These are phyloP conservation scores for Kalmusia sp. DNA, from an alignment of 2,329 filamentous ascomycete genomes.

Conservation along the genomic window DNA sequence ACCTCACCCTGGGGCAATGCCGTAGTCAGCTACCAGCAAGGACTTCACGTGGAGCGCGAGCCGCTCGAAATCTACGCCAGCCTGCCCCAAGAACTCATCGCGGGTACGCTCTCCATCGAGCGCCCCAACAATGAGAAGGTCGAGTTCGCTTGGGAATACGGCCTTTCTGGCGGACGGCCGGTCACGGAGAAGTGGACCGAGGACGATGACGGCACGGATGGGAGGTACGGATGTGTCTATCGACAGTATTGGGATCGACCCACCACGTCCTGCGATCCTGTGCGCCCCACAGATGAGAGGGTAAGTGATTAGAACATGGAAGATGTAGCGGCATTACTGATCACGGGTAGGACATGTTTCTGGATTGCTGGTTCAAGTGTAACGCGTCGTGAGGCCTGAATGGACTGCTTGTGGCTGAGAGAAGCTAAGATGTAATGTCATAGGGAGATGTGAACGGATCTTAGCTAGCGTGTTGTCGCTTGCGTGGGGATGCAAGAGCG, in stretches of 20 bases:
- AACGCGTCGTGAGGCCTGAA: neutral
- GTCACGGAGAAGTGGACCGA: slow-evolving; percentile 5
- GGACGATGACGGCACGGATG: neutral
- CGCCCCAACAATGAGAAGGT: slow-evolving; percentile 2
- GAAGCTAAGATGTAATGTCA: neutral
- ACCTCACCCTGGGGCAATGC: neutral
- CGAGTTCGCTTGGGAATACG: slow-evolving; percentile 1
- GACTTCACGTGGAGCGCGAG: neutral
- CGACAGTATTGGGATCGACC: neutral
- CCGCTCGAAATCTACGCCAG: neutral
- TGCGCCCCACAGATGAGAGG: neutral
- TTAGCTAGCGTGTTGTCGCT: neutral
- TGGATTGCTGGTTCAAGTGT: slow-evolving; percentile 4
- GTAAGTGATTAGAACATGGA: neutral
- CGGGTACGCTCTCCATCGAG: neutral
- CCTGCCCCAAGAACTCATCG: neutral
- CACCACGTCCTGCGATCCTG: neutral
- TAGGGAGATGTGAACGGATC: neutral
- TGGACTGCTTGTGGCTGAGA: neutral
- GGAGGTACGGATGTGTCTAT: neutral
- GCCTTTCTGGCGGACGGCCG: neutral
- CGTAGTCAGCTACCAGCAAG: neutral
- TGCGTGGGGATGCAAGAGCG: neutral
- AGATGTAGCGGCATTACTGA: neutral
- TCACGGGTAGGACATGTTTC: neutral